A percentile compares a stretch with the other conserved stretches of the same genome.
Evolutionary conservation across 257 asterid species (phyloP).

Genomic region (Solanum rostratum): DNA sequence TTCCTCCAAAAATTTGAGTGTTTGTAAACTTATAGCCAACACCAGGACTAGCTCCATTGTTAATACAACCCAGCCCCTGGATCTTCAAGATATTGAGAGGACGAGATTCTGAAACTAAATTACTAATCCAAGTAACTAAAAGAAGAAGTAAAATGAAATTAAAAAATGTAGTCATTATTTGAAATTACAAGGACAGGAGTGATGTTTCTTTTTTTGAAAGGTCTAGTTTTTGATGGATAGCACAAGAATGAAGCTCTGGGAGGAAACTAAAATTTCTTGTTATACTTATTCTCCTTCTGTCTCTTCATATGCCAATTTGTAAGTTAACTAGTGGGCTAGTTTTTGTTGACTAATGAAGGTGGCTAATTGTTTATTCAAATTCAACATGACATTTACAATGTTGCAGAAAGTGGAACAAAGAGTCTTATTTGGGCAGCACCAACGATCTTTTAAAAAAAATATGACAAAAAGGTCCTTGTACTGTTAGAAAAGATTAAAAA

Average conservation of each 20-base stretch:
- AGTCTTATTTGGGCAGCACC: slow-evolving; percentile 23
- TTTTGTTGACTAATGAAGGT: not conserved
- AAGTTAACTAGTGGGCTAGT: not conserved
- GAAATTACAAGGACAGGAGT: not conserved
- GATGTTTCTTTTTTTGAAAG: no score
- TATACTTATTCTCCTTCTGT: not conserved
- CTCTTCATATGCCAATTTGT: not conserved
- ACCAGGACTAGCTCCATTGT: not conserved
- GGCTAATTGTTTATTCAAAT: slow-evolving; percentile 14
- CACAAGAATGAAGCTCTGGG: not conserved
- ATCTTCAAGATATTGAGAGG: slow-evolving; percentile 7
- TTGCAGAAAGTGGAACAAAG: slow-evolving; percentile 3
- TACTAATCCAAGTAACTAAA: not conserved
- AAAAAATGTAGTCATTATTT: not conserved
- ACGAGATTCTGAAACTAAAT: slow-evolving; percentile 16
- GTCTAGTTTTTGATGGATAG: not conserved
- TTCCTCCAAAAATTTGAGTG: not conserved
- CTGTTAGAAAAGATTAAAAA: no score
- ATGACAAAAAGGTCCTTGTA: no score
- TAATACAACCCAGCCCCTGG: not conserved
- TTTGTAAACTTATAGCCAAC: not conserved
- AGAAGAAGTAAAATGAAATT: not conserved
- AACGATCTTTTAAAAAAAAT: no score
- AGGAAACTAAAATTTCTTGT: not conserved
- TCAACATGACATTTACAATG: slow-evolving; percentile 5